Evolutionary conservation across 73 alveolate species (phyloP).

Genomic region (Tetrahymena malaccensis): DNA sequence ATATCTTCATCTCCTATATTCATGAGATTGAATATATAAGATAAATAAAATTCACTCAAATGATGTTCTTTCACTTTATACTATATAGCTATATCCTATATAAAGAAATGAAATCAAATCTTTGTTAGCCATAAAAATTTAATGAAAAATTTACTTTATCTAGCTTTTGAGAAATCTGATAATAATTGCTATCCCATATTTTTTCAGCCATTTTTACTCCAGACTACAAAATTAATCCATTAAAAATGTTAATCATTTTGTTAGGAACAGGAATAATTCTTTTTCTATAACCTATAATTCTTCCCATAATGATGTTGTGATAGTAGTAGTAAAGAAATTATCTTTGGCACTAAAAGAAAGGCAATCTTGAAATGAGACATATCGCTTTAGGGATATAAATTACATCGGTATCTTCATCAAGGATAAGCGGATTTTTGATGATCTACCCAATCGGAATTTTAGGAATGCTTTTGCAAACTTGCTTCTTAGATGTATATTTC

Average conservation of each 20-base stretch:
- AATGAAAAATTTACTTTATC: background rate
- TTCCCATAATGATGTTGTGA: slow-evolving; percentile 12
- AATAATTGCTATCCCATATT: background rate
- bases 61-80: background rate
- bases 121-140: too few species aligned
- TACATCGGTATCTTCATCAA: slow-evolving; percentile 34
- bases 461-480: slow-evolving; percentile 20
- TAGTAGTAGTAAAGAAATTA: slow-evolving; percentile 19
- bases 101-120: background rate
- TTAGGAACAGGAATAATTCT: background rate
- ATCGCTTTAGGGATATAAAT: slow-evolving; percentile 29
- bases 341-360: slow-evolving; percentile 15
- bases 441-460: slow-evolving; percentile 19
- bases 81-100: background rate
- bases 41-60: background rate
- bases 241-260: background rate
- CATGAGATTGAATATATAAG: background rate
- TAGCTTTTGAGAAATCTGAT: background rate
- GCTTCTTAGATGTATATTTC: slow-evolving; percentile 1
- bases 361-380: background rate
- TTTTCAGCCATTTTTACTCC: background rate
- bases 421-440: slow-evolving; percentile 23
- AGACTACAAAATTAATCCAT: background rate
- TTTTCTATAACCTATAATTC: background rate
- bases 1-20: background rate